phyloP scores from a whole-genome alignment of 768 basidiomycete genomes.

The Dacryopinax spathularia region DNA sequence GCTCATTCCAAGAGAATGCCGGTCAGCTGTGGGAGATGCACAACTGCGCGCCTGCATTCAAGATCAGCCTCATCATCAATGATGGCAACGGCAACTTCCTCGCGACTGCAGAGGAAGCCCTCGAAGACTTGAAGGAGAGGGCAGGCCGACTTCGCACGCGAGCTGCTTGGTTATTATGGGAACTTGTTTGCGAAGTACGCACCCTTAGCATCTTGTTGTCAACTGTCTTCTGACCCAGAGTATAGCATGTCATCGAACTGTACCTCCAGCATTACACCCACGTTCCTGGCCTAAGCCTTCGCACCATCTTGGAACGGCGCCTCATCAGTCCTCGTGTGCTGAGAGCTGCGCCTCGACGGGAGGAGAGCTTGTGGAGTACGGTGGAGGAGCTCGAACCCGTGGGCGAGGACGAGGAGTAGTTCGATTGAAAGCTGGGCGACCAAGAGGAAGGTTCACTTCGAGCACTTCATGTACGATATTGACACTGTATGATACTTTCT shows the following conservation, averaged over 20 bases:
- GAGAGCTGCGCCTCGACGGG: neutral
- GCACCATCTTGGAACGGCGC: neutral
- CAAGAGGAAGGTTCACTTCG: no score
- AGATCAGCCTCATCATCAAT: neutral
- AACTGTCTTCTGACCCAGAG: neutral
- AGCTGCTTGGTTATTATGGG: neutral
- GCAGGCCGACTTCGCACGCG: neutral
- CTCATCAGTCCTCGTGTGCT: conserved; percentile 1
- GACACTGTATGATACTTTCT: no score
- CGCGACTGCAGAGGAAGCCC: neutral
- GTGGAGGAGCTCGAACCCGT: no score
- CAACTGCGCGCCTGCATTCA: neutral
- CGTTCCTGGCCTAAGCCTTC: neutral
- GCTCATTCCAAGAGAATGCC: neutral
- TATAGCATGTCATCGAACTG: neutral
- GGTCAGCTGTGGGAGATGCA: neutral
- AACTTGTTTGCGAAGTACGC: neutral
- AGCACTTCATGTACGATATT: no score
- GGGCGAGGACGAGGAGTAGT: no score
- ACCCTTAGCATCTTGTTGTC: neutral
- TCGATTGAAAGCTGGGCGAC: neutral
- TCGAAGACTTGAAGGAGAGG: neutral
- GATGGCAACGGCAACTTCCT: neutral
- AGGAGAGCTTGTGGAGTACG: no score
- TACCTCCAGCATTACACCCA: neutral